Evolutionary conservation across 2,329 filamentous ascomycete species (phyloP).

Genomic region (Elsinoe batatas): DNA sequence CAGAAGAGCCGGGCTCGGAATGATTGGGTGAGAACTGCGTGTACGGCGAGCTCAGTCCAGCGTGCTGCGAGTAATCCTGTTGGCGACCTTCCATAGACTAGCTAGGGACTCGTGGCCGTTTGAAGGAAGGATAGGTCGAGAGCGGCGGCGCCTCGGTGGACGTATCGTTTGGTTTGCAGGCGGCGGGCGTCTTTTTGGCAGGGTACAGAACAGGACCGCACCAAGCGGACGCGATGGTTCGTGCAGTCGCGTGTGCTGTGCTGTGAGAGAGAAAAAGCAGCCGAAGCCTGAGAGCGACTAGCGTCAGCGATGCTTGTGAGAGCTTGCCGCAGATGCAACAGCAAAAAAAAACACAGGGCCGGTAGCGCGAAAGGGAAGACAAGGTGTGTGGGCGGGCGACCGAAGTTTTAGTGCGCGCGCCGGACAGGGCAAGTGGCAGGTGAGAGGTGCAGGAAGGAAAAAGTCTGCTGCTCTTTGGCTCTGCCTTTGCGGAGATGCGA

Average conservation of each 20-base stretch:
- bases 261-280: background rate
- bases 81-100: constrained; percentile 47
- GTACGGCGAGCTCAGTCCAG: constrained; percentile 47
- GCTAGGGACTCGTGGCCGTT: constrained; percentile 31
- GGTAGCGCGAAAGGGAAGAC: constrained; percentile 12
- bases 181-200: background rate
- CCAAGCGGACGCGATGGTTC: background rate
- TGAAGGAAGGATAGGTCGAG: constrained; percentile 22
- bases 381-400: constrained; percentile 12
- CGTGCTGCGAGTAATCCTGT: constrained; percentile 41
- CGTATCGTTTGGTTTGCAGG: constrained; percentile 30
- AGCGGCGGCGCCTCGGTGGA: constrained; percentile 32
- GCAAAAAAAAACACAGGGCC: constrained; percentile 3
- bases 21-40: constrained; percentile 42
- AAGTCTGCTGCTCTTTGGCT: constrained; percentile 4
- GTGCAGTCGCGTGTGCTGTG: constrained; percentile 2
- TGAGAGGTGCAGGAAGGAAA: constrained; percentile 2
- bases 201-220: background rate
- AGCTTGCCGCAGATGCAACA: background rate
- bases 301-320: constrained; percentile 11
- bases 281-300: constrained; percentile 1
- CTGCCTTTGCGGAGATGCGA: background rate
- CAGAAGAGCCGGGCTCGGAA: constrained; percentile 79
- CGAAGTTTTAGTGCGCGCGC: constrained; percentile 11
- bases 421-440: constrained; percentile 10